Percentiles rank a stretch among this genome's conserved stretches.
Conservation (phyloP, 2,329 filamentous ascomycete species). For the Cladosporium sp. region DNA sequence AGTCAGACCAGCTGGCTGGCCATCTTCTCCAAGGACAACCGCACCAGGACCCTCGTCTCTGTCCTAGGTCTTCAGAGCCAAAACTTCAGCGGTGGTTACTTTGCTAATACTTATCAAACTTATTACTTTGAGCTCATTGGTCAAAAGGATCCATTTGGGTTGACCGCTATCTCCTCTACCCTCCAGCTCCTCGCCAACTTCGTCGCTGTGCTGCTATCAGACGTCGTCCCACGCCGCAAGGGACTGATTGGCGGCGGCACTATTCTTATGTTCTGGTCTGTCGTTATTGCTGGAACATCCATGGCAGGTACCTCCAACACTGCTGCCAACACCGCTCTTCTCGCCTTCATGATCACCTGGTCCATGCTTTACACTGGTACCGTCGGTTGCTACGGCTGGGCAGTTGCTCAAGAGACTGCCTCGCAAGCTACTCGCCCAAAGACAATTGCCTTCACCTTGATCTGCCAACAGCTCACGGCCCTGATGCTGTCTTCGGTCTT, state of each 20-base stretch:
- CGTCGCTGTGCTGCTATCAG: slow-evolving; percentile 19
- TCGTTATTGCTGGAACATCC: slow-evolving; percentile 22
- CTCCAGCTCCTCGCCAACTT: slow-evolving; percentile 23
- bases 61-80: slow-evolving; percentile 23
- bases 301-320: slow-evolving; percentile 20
- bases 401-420: slow-evolving; percentile 24
- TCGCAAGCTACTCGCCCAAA: slow-evolving; percentile 23
- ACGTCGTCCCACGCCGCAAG: slow-evolving; percentile 22
- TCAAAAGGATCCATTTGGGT: slow-evolving; percentile 20
- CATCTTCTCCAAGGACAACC: slow-evolving; percentile 25
- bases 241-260: slow-evolving; percentile 23
- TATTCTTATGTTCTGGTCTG: slow-evolving; percentile 22
- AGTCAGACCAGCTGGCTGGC: slow-evolving; percentile 25
- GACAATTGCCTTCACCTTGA: slow-evolving; percentile 25
- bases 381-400: slow-evolving; percentile 26
- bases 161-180: slow-evolving; percentile 23
- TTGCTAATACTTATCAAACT: slow-evolving; percentile 22
- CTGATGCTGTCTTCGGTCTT: slow-evolving; percentile 36
- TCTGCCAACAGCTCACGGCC: slow-evolving; percentile 33
- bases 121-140: slow-evolving; percentile 25
- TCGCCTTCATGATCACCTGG: slow-evolving; percentile 28
- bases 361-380: slow-evolving; percentile 25
- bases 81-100: slow-evolving; percentile 23
- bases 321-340: slow-evolving; percentile 21
- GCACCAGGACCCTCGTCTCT: slow-evolving; percentile 23